Conservation (phyloP, 495 filamentous ascomycete species). For the Aspergillus kassunensis region DNA sequence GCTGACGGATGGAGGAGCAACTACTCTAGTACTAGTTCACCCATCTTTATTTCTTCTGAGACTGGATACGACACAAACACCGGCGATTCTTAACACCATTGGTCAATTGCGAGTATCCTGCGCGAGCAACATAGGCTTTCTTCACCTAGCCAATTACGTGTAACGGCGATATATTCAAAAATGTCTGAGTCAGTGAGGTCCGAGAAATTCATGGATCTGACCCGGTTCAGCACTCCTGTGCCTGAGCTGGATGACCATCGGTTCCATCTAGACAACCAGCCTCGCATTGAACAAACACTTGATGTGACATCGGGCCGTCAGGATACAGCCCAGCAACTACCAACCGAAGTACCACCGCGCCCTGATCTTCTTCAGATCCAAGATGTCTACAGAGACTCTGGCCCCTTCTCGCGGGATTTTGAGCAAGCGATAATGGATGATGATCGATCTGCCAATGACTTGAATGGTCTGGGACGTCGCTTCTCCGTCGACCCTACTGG, state of each 20-base stretch:
- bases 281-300: constrained; percentile 53
- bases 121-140: background rate
- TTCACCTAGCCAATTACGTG: background rate
- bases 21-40: constrained; percentile 32
- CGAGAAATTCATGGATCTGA: constrained; percentile 51
- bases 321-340: constrained; percentile 31
- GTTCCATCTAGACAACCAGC: constrained; percentile 58
- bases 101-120: background rate
- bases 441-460: constrained; percentile 49
- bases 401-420: constrained; percentile 61
- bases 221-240: constrained; percentile 71
- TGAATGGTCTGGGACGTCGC: constrained; percentile 37
- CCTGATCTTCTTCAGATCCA: constrained; percentile 49
- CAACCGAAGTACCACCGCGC: constrained; percentile 32
- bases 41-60: constrained; percentile 27
- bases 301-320: constrained; percentile 34
- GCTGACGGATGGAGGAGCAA: constrained; percentile 42
- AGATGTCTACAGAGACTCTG: constrained; percentile 39
- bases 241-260: constrained; percentile 93
- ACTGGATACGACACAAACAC: constrained; percentile 1
- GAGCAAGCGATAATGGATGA: constrained; percentile 87
- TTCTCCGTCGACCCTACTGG: constrained; percentile 37
- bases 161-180: constrained; percentile 1
- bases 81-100: constrained; percentile 6
- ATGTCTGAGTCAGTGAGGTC: constrained; percentile 66